A percentile compares a stretch with the other conserved stretches of the same genome.
phyloP scores from a whole-genome alignment of 164 flowering plant genomes.

The Platanus orientalis region DNA sequence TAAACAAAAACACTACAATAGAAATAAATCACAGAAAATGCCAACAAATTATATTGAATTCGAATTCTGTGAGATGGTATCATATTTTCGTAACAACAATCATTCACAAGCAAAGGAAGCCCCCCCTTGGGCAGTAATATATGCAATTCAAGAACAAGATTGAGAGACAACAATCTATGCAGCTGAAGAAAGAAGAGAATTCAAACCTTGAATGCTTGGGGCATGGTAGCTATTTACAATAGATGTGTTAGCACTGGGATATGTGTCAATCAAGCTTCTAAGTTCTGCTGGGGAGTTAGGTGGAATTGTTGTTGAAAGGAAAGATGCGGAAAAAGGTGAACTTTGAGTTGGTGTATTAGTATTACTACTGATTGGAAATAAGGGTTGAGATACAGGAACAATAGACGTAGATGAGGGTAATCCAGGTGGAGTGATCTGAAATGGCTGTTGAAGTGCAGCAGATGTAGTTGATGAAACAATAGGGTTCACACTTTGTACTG shows the following conservation, averaged over 20 bases:
- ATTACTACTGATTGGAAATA: constrained; percentile 65
- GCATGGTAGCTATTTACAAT: constrained; percentile 28
- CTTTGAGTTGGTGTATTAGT: constrained; percentile 42
- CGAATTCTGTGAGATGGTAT: too few species aligned
- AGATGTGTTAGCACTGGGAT: constrained; percentile 22
- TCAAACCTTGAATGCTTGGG: constrained; percentile 43
- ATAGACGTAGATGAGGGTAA: constrained; percentile 44
- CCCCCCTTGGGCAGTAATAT: too few species aligned
- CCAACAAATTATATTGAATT: too few species aligned
- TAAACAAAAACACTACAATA: too few species aligned
- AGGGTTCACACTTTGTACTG: constrained; percentile 62
- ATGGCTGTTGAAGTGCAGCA: constrained; percentile 37
- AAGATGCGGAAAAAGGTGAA: constrained; percentile 48
- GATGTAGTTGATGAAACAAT: constrained; percentile 40
- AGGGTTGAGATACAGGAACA: constrained; percentile 69
- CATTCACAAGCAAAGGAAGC: too few species aligned
- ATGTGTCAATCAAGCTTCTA: constrained; percentile 31
- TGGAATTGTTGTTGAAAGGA: constrained; percentile 35
- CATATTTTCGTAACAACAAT: too few species aligned
- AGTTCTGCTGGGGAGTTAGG: constrained; percentile 41
- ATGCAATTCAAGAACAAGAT: too few species aligned
- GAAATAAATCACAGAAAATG: too few species aligned
- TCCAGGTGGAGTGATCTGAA: constrained; percentile 64
- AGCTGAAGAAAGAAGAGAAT: neutral
- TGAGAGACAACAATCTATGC: too few species aligned